Percentiles rank a stretch among this genome's conserved stretches.
These are phyloP conservation scores for Candida ficus DNA, from an alignment of 805 yeast species.

Conservation along the genomic window DNA sequence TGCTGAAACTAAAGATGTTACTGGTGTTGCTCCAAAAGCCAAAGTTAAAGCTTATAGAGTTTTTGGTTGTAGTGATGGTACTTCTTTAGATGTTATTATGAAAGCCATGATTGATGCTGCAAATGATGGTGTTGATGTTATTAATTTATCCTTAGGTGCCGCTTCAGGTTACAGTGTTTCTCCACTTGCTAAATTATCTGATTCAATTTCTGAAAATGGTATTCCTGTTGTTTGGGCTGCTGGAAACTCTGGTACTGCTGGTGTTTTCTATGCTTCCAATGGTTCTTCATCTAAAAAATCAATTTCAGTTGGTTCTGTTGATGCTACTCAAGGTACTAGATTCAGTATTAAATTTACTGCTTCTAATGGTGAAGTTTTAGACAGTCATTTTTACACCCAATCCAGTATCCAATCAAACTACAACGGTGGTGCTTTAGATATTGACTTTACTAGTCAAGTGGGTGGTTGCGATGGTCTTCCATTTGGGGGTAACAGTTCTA, in stretches of 20 bases:
- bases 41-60: conserved; percentile 11
- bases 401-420: no score
- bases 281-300: conserved; percentile 12
- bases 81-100: conserved; percentile 3
- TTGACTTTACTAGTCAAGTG: no score
- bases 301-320: conserved; percentile 12
- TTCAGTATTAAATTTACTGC: conserved; percentile 7
- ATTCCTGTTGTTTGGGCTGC: conserved; percentile 13
- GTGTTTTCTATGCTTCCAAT: conserved; percentile 10
- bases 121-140: conserved; percentile 10
- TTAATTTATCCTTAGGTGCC: conserved; percentile 12
- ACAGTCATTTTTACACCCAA: not conserved
- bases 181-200: conserved; percentile 2
- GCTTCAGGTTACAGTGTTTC: conserved; percentile 10
- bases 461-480: no score
- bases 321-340: conserved; percentile 8
- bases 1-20: conserved; percentile 2
- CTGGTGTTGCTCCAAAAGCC: conserved; percentile 16
- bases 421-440: no score
- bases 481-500: no score
- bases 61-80: conserved; percentile 6
- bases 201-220: not conserved
- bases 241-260: conserved; percentile 13
- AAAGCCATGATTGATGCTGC: conserved; percentile 12
- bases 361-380: conserved; percentile 6